Conservation (phyloP, 768 basidiomycete genomes). For the Suillus tomentosus region DNA sequence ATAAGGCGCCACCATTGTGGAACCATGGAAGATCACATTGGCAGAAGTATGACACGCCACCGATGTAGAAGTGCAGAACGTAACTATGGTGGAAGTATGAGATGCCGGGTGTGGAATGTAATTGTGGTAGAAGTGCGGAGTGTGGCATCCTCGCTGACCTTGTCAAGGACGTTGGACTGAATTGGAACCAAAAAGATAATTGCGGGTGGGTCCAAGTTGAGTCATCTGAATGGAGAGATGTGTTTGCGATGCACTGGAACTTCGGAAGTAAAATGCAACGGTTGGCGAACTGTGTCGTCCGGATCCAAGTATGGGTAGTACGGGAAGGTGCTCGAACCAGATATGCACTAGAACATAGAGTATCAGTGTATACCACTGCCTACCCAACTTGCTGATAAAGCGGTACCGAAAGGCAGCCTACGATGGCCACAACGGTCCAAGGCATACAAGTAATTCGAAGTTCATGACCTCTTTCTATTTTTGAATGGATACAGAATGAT, state of each 20-base stretch:
- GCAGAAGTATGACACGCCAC: too few species aligned
- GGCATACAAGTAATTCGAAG: not conserved
- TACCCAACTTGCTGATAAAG: too few species aligned
- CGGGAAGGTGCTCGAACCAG: not conserved
- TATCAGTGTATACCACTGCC: too few species aligned
- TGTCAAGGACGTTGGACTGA: not conserved
- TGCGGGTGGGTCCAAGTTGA: not conserved
- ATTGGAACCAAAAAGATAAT: not conserved
- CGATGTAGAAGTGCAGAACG: not conserved
- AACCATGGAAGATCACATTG: too few species aligned
- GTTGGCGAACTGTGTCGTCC: not conserved
- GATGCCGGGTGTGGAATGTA: not conserved
- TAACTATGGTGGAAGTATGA: too few species aligned
- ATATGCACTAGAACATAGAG: too few species aligned
- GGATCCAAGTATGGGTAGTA: not conserved
- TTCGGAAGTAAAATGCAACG: not conserved
- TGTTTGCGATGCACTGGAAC: not conserved
- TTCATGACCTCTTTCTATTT: not conserved
- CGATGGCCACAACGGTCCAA: not conserved
- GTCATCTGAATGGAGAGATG: not conserved
- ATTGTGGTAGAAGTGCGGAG: not conserved
- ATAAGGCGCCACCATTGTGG: too few species aligned
- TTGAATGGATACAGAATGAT: not conserved
- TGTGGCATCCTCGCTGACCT: not conserved
- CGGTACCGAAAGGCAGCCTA: not conserved